Base-by-base conservation (phyloP, 495 filamentous ascomycete species). In the Aspergillus homomorphus region DNA sequence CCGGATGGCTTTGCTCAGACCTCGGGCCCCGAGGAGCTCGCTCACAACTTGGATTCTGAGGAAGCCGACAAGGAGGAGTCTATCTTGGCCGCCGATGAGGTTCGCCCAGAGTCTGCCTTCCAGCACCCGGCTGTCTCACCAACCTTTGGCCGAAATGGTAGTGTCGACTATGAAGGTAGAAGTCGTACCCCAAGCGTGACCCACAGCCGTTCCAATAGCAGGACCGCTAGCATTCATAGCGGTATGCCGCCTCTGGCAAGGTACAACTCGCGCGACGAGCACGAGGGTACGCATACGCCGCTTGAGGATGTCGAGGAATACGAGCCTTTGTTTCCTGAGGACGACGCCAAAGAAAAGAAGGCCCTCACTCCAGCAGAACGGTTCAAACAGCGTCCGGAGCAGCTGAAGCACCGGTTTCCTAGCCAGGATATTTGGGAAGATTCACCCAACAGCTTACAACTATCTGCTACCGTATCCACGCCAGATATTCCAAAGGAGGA, bases 391-490 rank as follows among this genome's bases (percentile, higher is more conserved):
- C 82, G 85, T 38, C 84, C 87, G 0, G 83, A 85, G 45, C 63
- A 78, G 33, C 75, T 82, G 58, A 82, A 84, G 67, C 89, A 90
- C 50, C 84, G 88, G 48, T 98, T 98, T 74, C 94, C 94, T 0
- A 96, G 91, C 69, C 85, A 88, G 61, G 94, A 99, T 68, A 83
- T 97, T 41, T 99, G 94, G 94, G 94, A 99, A 69, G 94, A 99
- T 72, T 89, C 92, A 0, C 94, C 94, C 4, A 89, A 87, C 73
- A 93, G 89, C 74, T 77, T 90, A 48, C 87, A 92, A 63, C 85
- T 90, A 57, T 84, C 89, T 28, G 85, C 94, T 19, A 92, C 88
- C 56, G 92, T 99, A 14, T 87, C 89, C 6, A 91, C 88, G 0
- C 91, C 93, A 2, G 87, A 96, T 56, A 52, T 73, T 16, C 69